A percentile compares a stretch with the other conserved stretches of the same genome.
Evolutionary conservation across 2,329 filamentous ascomycete genomes (phyloP).

Genomic region (Fusarium verticillioides): DNA sequence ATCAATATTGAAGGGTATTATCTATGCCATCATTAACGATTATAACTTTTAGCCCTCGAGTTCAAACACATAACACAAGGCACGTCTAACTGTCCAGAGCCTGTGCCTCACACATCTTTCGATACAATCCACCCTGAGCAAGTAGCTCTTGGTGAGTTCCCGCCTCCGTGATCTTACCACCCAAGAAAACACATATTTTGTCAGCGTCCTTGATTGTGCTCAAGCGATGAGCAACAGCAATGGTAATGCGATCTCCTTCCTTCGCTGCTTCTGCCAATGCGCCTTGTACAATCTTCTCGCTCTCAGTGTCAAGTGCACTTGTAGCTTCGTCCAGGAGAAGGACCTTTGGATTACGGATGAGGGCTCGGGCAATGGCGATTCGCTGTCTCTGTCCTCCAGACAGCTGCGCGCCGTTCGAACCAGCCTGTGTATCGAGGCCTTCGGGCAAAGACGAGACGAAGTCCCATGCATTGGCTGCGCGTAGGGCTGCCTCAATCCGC

Average conservation of each 20-base stretch:
- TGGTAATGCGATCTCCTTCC: conserved; percentile 63
- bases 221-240: conserved; percentile 84
- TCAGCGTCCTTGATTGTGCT: conserved; percentile 86
- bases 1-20: conserved; percentile 14
- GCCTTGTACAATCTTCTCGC: conserved; percentile 70
- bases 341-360: conserved; percentile 50
- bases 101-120: conserved; percentile 60
- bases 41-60: conserved; percentile 1
- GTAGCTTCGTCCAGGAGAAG: conserved; percentile 44
- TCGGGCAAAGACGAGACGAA: conserved; percentile 53
- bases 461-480: conserved; percentile 62
- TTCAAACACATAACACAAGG: not conserved
- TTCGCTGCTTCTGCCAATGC: conserved; percentile 81
- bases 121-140: conserved; percentile 57
- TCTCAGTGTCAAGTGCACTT: conserved; percentile 45
- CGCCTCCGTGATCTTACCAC: conserved; percentile 65
- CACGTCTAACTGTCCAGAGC: conserved; percentile 45
- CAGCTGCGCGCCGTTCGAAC: conserved; percentile 71
- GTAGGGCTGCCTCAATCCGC: conserved; percentile 58
- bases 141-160: conserved; percentile 69
- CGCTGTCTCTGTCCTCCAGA: conserved; percentile 76
- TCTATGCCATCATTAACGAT: conserved; percentile 24
- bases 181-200: conserved; percentile 70
- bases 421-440: conserved; percentile 69
- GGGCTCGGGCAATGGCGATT: conserved; percentile 74